Evolutionary conservation across 177 flowering plant species (phyloP).

Genomic region (Tripterygium wilfordii): DNA sequence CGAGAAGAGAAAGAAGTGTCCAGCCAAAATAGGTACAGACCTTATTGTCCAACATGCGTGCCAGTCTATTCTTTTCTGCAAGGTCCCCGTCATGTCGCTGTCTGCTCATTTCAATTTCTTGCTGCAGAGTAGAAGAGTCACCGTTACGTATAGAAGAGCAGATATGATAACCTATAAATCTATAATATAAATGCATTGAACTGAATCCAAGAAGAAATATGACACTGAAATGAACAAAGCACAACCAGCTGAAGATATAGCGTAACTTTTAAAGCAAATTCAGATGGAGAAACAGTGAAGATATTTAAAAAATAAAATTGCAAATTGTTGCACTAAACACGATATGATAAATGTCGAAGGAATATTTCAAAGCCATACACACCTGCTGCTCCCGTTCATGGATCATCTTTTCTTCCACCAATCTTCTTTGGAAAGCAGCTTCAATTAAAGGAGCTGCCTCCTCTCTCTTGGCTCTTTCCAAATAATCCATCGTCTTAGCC

Average conservation of each 20-base stretch:
- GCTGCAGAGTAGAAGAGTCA: slow-evolving; percentile 44
- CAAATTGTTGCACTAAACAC: too few relatives aligned
- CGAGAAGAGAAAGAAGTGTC: too few relatives aligned
- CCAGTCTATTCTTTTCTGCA: slow-evolving; percentile 67
- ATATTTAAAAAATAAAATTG: background rate
- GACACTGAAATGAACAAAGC: too few relatives aligned
- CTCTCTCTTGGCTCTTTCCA: slow-evolving; percentile 95
- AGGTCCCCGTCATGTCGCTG: slow-evolving; percentile 83
- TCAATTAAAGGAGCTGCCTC: slow-evolving; percentile 89
- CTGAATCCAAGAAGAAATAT: too few relatives aligned
- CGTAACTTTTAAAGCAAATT: too few relatives aligned
- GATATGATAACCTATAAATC: too few relatives aligned
- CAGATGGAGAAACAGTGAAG: background rate
- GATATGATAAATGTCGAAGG: too few relatives aligned
- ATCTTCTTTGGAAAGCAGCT: slow-evolving; percentile 63
- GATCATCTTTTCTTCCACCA: slow-evolving; percentile 65
- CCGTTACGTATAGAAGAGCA: background rate
- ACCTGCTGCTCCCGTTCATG: slow-evolving; percentile 91
- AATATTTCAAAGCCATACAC: too few relatives aligned
- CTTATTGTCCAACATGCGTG: slow-evolving; percentile 72
- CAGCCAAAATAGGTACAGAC: slow-evolving; percentile 30
- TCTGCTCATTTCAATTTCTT: slow-evolving; percentile 74
- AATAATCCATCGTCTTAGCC: slow-evolving; percentile 83
- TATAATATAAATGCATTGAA: too few relatives aligned
- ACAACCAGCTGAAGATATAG: too few relatives aligned